Conservation (phyloP, 345 rosid species). For the sweet orange (Citrus sinensis) region DNA sequence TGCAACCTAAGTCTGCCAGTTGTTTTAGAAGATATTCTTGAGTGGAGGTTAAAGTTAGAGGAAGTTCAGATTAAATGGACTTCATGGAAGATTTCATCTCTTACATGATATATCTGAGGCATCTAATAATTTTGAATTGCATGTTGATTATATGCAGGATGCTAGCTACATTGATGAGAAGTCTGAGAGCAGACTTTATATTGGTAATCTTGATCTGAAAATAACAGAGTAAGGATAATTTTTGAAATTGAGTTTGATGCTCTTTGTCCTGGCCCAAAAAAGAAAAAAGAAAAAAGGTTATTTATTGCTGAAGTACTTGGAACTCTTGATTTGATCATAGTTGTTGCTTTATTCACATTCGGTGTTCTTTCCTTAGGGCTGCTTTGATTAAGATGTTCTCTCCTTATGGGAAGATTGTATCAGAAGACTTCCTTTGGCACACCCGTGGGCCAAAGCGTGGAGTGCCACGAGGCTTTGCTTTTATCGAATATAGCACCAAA, state of each 20-base stretch:
- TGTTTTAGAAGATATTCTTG: not conserved
- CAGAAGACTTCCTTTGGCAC: constrained; percentile 94
- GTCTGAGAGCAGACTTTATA: constrained; percentile 62
- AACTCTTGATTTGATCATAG: not conserved
- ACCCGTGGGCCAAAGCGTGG: constrained; percentile 92
- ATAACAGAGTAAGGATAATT: constrained; percentile 69
- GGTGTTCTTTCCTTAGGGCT: constrained; percentile 46
- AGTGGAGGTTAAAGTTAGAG: not conserved
- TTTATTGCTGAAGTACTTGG: not conserved
- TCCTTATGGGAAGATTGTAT: constrained; percentile 76
- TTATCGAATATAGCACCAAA: constrained; percentile 67
- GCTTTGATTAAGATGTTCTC: constrained; percentile 85
- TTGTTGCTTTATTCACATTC: not conserved
- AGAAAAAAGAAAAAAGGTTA: not conserved
- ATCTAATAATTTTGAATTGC: constrained; percentile 4
- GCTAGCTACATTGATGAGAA: constrained; percentile 54
- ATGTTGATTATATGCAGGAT: constrained; percentile 46
- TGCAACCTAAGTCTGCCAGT: not conserved
- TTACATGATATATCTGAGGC: not conserved
- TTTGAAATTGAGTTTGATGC: constrained; percentile 1
- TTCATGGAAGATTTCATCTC: not conserved
- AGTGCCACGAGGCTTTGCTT: constrained; percentile 87
- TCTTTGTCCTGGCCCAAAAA: not conserved
- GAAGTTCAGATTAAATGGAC: not conserved
- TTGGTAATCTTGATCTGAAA: constrained; percentile 84